These are phyloP conservation scores for Polyporus tsugae DNA, from an alignment of 1,284 basidiomycete genomes.

Conservation along the genomic window DNA sequence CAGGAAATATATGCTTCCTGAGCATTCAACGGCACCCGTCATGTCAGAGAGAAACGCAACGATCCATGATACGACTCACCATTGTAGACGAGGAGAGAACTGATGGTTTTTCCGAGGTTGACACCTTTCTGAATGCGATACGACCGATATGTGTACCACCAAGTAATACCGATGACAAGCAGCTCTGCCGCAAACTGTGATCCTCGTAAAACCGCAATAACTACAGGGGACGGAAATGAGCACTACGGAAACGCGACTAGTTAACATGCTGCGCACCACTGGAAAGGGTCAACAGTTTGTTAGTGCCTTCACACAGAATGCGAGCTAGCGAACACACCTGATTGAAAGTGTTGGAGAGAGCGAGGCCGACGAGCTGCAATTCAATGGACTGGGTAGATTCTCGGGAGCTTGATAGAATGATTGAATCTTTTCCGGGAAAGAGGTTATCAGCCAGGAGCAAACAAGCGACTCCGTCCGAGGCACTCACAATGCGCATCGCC, in stretches of 20 bases:
- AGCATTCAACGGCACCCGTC: too few relatives aligned
- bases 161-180: neutral
- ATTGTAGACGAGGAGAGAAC: neutral
- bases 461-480: neutral
- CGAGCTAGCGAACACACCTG: neutral
- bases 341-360: neutral
- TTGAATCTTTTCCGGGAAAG: neutral
- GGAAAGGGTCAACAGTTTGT: neutral
- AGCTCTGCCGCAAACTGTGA: neutral
- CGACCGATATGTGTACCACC: neutral
- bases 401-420: neutral
- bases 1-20: constrained; percentile 1
- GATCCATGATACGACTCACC: neutral
- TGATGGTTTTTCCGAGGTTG: neutral
- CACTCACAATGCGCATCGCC: neutral
- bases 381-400: neutral
- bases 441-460: neutral
- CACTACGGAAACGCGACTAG: neutral
- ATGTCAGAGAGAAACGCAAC: neutral
- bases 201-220: neutral
- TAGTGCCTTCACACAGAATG: neutral
- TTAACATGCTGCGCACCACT: neutral
- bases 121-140: neutral
- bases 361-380: neutral
- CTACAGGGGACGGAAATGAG: neutral